Conservation (phyloP, 208 protist genomes). For the Borovskyia barvae region DNA sequence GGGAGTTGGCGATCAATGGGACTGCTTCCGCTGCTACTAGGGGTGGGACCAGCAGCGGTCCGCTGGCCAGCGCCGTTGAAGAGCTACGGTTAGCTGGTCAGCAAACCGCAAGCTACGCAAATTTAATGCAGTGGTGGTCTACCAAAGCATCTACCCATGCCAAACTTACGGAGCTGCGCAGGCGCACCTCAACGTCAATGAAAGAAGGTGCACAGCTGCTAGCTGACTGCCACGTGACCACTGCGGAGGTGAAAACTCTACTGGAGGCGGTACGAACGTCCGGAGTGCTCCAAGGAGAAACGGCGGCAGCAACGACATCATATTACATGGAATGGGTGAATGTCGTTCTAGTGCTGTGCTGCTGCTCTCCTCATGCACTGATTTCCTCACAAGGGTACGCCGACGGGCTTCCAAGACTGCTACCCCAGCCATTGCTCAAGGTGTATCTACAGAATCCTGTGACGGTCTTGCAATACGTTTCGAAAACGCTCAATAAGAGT, state of each 20-base stretch:
- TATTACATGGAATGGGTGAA: constrained; percentile 10
- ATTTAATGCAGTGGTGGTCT: constrained; percentile 14
- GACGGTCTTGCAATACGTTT: too few relatives aligned
- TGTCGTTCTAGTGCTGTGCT: constrained; percentile 4
- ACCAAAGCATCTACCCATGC: constrained; percentile 10
- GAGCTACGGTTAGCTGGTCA: constrained; percentile 4
- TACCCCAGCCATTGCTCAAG: constrained; percentile 13
- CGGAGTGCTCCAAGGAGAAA: constrained; percentile 3
- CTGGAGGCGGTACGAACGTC: constrained; percentile 7
- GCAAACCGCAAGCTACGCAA: background rate
- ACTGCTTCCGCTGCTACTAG: background rate
- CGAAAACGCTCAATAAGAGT: too few relatives aligned
- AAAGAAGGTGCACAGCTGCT: constrained; percentile 6
- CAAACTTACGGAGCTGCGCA: constrained; percentile 15
- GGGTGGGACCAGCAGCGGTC: background rate
- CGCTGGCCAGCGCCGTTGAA: background rate
- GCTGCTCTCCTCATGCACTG: constrained; percentile 12
- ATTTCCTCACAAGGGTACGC: constrained; percentile 5
- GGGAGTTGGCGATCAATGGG: constrained; percentile 20
- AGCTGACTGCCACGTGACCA: constrained; percentile 12
- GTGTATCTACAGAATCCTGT: too few relatives aligned
- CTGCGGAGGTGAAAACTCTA: constrained; percentile 3
- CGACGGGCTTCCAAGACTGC: constrained; percentile 12
- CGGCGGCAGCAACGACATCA: background rate
- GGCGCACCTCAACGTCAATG: background rate